Evolutionary conservation across 495 filamentous ascomycete species (phyloP), one percentile per base, ranked within the genome.

Genomic region (Entonaema liquescens): DNA sequence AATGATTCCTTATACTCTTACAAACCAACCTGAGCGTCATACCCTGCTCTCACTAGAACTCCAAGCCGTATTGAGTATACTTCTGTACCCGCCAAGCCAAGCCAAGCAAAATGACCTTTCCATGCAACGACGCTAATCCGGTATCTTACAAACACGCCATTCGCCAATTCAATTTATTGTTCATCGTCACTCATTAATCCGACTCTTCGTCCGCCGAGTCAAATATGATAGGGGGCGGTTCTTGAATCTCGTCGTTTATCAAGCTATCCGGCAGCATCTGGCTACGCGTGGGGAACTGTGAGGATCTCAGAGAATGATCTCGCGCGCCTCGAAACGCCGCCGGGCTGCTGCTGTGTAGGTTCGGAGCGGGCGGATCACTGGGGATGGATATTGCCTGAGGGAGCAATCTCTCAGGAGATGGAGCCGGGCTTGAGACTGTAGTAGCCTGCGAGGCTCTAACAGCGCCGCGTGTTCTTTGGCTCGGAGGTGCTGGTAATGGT

Each of bases 211-310:
- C 82, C 17, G 83, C 83, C 4, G 79, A 82, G 68, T 86, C 84
- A 74, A 74, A 80, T 29, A 83, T 75, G 29, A 78, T 74, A 3
- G 77, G 58, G 1, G 82, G 84, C 35, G 82, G 83, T 12, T 62
- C 71, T 17, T 78, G 77, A 35, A 84, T 72, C 71, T 82, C 80
- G 65, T 85, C 84, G 36, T 82, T 74, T 65, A 88, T 31, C 67
- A 89, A 70, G 72, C 85, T 88, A 42, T 87, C 85, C 31, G 83
- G 83, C 59, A 86, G 76, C 73, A 88, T 75, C 74, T 87, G 82
- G 54, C 83, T 86, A 47, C 76, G 77, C 4, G 79, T 82, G 62
- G 78, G 64, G 3, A 79, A 76, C 69, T 84, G 82, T 19, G 82
- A 82, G 21, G 80, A 83, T n/a, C 67, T 57, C 12, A 80, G 57